Base-by-base conservation (phyloP, 2,329 filamentous ascomycete species). In the Chaetomium sp. region DNA sequence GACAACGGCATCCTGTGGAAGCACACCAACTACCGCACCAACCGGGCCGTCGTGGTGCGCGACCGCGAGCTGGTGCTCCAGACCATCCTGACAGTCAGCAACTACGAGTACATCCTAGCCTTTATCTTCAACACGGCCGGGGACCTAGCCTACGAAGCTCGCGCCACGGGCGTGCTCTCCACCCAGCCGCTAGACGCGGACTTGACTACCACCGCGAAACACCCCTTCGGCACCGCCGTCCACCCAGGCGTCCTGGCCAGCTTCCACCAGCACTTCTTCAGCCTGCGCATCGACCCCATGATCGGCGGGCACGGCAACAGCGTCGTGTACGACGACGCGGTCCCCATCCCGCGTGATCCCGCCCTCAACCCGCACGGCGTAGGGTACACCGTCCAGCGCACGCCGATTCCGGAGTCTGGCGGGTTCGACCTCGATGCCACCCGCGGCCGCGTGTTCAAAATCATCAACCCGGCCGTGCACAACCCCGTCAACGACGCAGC, bases 231-330 rank as follows among this genome's bases (percentile, higher is more conserved):
- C 36, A 88, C 81, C 53, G 78, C 86, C 2, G 84, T 88, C 1
- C 75, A 77, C 8, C 76, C 78, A 0, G 82, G 83, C 2, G 80
- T 81, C 0, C 71, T 89, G 37, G 86, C 85, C 2, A 74, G 76
- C 0, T 83, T 87, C 69, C 87, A 91, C 65, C 87, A 91, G 66
- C 88, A 91, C 69, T 87, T 90, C 68, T 89, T 91, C 72, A 84
- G 79, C 3, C 74, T 85, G 5, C 79, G 82, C 7, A 73, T 86
- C 10, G 82, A 86, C 64, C 82, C 82, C n/a, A 79, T 79, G 60
- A 72, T 84, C 49, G 81, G 81, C 56, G 82, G 82, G 0, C 75
- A 76, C 58, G 70, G 72, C 32, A 83, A 84, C 64, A 71, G 76
- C 0, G 68, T 84, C 34, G 75, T 80, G 49, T 82, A 86, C 66